These are phyloP conservation scores for Tricholoma bakamatsutake DNA, from an alignment of 768 basidiomycete species.

Conservation along the genomic window DNA sequence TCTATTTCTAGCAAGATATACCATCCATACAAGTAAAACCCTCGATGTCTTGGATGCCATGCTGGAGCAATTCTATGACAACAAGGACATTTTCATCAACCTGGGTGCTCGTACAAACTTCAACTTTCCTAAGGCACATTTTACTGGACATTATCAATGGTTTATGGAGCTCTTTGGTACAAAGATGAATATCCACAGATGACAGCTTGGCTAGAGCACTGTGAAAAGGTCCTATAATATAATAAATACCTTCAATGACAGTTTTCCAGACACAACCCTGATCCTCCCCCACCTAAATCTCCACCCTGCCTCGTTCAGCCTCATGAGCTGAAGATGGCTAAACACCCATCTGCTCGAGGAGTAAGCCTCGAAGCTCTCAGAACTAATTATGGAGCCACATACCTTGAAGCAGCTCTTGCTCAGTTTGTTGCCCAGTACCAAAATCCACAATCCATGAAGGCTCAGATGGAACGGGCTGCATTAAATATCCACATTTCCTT, in stretches of 20 bases:
- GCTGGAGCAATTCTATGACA: constrained; percentile 7
- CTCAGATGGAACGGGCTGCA: neutral
- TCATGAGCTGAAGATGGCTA: neutral
- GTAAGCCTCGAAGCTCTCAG: neutral
- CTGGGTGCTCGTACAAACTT: constrained; percentile 4
- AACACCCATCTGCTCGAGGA: neutral
- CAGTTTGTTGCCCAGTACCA: no score
- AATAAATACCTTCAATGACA: neutral
- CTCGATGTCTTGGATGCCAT: constrained; percentile 6
- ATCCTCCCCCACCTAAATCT: neutral
- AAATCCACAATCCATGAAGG: neutral
- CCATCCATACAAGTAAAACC: neutral
- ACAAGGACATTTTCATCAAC: constrained; percentile 12
- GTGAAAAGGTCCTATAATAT: constrained; percentile 20
- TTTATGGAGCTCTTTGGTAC: constrained; percentile 1
- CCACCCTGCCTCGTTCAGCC: neutral
- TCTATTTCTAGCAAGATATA: neutral
- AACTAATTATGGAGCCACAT: neutral
- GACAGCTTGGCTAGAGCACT: constrained; percentile 29
- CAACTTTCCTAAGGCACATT: constrained; percentile 11
- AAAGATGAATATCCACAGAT: constrained; percentile 31
- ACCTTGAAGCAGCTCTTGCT: neutral
- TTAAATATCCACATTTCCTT: neutral
- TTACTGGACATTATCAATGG: constrained; percentile 2
- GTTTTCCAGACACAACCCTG: no score